Percentiles rank a stretch among this genome's conserved stretches.
phyloP scores from a whole-genome alignment of 345 rosid genomes.

The Dovyalis caffra region DNA sequence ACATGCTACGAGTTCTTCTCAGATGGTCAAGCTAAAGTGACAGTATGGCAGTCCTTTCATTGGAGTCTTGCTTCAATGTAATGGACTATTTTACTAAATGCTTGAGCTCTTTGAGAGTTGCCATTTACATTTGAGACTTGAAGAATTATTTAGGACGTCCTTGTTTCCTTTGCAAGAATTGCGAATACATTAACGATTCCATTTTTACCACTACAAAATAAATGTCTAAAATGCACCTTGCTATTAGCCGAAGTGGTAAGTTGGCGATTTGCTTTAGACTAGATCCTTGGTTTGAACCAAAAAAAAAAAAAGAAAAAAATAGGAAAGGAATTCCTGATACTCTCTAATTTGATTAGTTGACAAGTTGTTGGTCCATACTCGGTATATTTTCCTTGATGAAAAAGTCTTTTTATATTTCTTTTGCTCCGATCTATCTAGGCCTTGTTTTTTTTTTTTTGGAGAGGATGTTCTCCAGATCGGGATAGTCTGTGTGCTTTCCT shows the following conservation, averaged over 20 bases:
- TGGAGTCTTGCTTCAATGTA: not conserved
- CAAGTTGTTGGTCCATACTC: not conserved
- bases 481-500: not conserved
- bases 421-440: not conserved
- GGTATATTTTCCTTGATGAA: not conserved
- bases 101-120: not conserved
- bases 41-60: not conserved
- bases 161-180: not conserved
- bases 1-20: not conserved
- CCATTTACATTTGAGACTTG: not conserved
- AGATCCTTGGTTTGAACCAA: not conserved
- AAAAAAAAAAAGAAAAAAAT: not conserved
- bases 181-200: not conserved
- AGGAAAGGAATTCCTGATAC: not conserved
- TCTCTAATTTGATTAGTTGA: not conserved
- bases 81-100: not conserved
- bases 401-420: not conserved
- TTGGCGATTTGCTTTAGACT: not conserved
- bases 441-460: not conserved
- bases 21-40: not conserved
- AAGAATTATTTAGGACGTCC: not conserved
- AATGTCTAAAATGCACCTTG: not conserved
- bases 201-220: not conserved
- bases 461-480: not conserved
- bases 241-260: not conserved